Base-by-base conservation (phyloP, 2,329 filamentous ascomycete genomes). In the Aureobasidium sp. region DNA sequence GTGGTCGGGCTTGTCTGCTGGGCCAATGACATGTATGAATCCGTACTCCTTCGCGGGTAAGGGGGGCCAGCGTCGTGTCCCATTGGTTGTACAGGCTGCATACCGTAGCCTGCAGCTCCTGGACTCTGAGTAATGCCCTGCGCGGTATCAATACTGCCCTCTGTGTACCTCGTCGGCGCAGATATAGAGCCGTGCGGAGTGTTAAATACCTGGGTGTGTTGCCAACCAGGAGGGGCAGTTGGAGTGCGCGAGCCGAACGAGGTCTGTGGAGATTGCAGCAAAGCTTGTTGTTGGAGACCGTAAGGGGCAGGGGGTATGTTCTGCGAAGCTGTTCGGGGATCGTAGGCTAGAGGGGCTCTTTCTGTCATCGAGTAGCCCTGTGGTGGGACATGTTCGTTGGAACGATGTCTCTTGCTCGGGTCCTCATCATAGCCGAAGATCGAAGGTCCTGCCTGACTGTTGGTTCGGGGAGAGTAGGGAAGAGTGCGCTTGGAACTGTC, bases 1-100 rank as follows among this genome's bases (percentile, higher is more conserved):
- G 57, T 59, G 30, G 34, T 50, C 9, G 57, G 57, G 36, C 57
- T 59, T 30, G 44, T 41, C 29, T 59, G 57, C 36, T 59, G 57
- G 5, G 30, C 27, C 34, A 59, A 13, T 1, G 57, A 32, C 3
- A 50, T 5, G 45, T 59, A 59, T 3, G 57, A 41, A 27, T 59
- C 57, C 10, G 44, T 42, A 15, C 45, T 45, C 16, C 59, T 21
- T 41, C 49, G 50, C 5, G 59, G 16, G 15, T 21, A 55, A 30
- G 48, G 4, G 7, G 34, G 39, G 25, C 32, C 42, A 11, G 39
- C 5, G 15, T 61, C 48, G 32, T 36, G 32, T n/a, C 49, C 49
- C 30, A 54, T 10, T 5, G 48, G 15, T 30, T 39, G 37, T 32
- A 29, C 37, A 16, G 52, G 52, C 39, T 55, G 52, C 27, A 59